Conservation (phyloP, 306 rosid species). For the Elaeagnus macrophylla region DNA sequence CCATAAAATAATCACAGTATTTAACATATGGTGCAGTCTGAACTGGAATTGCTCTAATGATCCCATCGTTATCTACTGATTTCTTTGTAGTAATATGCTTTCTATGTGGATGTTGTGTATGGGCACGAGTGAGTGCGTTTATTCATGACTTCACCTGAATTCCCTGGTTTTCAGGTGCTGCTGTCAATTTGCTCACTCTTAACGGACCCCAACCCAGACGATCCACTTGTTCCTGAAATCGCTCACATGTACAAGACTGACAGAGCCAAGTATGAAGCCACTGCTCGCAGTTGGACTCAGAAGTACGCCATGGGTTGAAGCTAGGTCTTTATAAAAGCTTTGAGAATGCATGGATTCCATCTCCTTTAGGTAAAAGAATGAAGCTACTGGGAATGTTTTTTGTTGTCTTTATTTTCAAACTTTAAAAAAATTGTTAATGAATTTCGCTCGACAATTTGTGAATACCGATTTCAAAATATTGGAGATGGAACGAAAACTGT, state of each 20-base stretch:
- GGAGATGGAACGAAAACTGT: slow-evolving; percentile 29
- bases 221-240: slow-evolving; percentile 81
- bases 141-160: neutral
- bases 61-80: too few species aligned
- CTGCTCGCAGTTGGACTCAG: slow-evolving; percentile 96
- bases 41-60: too few species aligned
- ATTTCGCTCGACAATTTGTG: slow-evolving; percentile 39
- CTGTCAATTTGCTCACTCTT: slow-evolving; percentile 74
- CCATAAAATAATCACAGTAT: too few species aligned
- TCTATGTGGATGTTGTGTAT: too few species aligned
- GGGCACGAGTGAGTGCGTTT: too few species aligned
- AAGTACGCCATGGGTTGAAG: slow-evolving; percentile 81
- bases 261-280: slow-evolving; percentile 66
- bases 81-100: too few species aligned
- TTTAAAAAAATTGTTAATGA: slow-evolving; percentile 28
- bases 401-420: neutral
- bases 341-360: slow-evolving; percentile 19
- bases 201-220: slow-evolving; percentile 88
- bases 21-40: too few species aligned
- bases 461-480: slow-evolving; percentile 42
- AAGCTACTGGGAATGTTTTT: slow-evolving; percentile 19
- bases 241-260: slow-evolving; percentile 94
- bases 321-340: slow-evolving; percentile 14
- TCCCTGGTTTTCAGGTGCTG: slow-evolving; percentile 48
- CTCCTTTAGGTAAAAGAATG: slow-evolving; percentile 25